Conservation (phyloP, 2,329 filamentous ascomycete species). For the Raffaelea deltoideospora region DNA sequence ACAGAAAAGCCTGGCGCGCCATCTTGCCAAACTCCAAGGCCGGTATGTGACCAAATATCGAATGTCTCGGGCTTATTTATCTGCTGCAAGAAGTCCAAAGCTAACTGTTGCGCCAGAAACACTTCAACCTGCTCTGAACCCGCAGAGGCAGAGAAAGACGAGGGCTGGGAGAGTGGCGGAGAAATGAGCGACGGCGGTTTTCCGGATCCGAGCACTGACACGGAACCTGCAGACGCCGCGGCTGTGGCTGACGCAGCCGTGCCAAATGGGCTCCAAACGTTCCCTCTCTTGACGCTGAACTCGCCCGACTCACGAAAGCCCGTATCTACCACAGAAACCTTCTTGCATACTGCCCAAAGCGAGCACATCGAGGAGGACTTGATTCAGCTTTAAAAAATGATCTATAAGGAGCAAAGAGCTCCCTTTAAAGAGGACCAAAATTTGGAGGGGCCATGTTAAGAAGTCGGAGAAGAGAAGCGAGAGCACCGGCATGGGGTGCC, state of each 20-base stretch:
- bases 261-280: too few relatives aligned
- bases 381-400: not conserved
- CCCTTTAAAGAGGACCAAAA: not conserved
- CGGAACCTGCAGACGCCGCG: too few relatives aligned
- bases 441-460: too few relatives aligned
- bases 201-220: not conserved
- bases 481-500: not conserved
- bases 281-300: too few relatives aligned
- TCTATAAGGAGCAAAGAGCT: too few relatives aligned
- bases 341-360: not conserved
- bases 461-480: conserved; percentile 2
- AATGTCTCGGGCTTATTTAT: too few relatives aligned
- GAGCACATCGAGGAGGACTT: not conserved
- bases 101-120: too few relatives aligned
- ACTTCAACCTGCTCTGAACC: not conserved
- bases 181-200: conserved; percentile 17
- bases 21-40: conserved; percentile 1
- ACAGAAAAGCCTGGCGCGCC: conserved; percentile 11
- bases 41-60: too few relatives aligned
- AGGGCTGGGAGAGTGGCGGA: conserved; percentile 16
- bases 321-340: too few relatives aligned
- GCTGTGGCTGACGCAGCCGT: too few relatives aligned
- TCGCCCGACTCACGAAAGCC: too few relatives aligned
- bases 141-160: conserved; percentile 4
- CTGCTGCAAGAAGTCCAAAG: too few relatives aligned